Evolutionary conservation across 2,329 filamentous ascomycete species (phyloP), one percentile per base, ranked within the genome.

Genomic region (Diaporthe humulicola): DNA sequence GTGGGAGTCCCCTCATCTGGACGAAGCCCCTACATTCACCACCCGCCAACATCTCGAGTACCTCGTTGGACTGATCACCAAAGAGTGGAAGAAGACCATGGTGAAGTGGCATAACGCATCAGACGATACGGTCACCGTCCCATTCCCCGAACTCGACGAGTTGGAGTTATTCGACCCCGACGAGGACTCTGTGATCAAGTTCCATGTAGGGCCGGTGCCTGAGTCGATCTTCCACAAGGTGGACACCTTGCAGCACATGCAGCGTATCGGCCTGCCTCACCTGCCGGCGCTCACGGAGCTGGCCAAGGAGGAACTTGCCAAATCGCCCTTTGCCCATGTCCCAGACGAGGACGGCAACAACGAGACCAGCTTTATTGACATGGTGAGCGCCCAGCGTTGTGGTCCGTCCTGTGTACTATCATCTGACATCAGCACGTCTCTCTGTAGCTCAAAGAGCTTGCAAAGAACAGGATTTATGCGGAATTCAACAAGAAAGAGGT

Each of bases 391-490:
- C 33, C n/a, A 38, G 7, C 17, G 15, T 30, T 38, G 7, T 15
- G 15, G n/a, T 36, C 15, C 15, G 2, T 14, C 48, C 3, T 40
- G 45, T 30, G 33, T 40, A 8, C 9, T 30, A 67, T 67, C 14
- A 15, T 69, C 45, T 69, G 14, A 54, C 48, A 38, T 14, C 15
- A 14, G 4, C 19, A 15, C 64, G 19, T 52, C 12, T 22, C 36
- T 25, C 8, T 15, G 10, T 22, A 72, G 70, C 45, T 72, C 12
- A 10, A 30, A 17, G 19, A 64, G 25, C 70, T 72, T 72, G 56
- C 70, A 3, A 69, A 12, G 33, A 4, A n/a, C 5, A 48, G 48
- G 28, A 15, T 69, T 3, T 8, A 22, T 6, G 14, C 1, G 15
- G 64, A 69, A 22, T 54, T 22, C 5, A 4, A 4, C 4, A 12